Base-by-base conservation (phyloP, 192 early-diverging fungal species). In the Linderina pennispora region DNA sequence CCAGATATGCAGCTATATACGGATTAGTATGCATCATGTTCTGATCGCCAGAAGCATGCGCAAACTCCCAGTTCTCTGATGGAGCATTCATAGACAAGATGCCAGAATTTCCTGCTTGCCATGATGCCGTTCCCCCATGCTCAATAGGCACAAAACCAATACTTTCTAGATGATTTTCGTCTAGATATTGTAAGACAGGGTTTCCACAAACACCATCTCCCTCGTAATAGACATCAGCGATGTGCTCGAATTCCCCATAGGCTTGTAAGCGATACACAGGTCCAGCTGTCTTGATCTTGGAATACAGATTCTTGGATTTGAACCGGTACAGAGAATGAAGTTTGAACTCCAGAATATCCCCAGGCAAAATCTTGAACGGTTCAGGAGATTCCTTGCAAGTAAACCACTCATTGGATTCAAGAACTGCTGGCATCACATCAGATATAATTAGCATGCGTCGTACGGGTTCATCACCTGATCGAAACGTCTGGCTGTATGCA, bases 1-100 rank as follows among this genome's bases (percentile, higher is more conserved):
- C 77, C 14, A 82, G 89, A 11, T 91, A 53, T 47, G 88, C 85
- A 37, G 92, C 85, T 75, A 97, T 82, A 74, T 91, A 94, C 23
- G 83, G 84, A 65, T 93, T 92, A 47, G 84, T 82, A 68, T 97
- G 94, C 46, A 97, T 97, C 23, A 90, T 88, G 54, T 97, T 97
- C 58, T 74, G 75, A 48, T 97, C 94, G 21, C 85, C 81, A 1
- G 89, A n/a, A n/a, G n/a, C n/a, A n/a, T n/a, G n/a, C n/a, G n/a
- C n/a, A n/a, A n/a, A n/a, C n/a, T n/a, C n/a, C n/a, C n/a, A n/a
- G n/a, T n/a, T n/a, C n/a, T n/a, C n/a, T n/a, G n/a, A n/a, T n/a
- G n/a, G n/a, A n/a, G n/a, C n/a, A n/a, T n/a, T n/a, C n/a, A n/a
- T n/a, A n/a, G n/a, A n/a, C n/a, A n/a, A n/a, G n/a, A n/a, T n/a